phyloP scores from a whole-genome alignment of 202 grass and related monocot genomes.

The Eragrostis tef region DNA sequence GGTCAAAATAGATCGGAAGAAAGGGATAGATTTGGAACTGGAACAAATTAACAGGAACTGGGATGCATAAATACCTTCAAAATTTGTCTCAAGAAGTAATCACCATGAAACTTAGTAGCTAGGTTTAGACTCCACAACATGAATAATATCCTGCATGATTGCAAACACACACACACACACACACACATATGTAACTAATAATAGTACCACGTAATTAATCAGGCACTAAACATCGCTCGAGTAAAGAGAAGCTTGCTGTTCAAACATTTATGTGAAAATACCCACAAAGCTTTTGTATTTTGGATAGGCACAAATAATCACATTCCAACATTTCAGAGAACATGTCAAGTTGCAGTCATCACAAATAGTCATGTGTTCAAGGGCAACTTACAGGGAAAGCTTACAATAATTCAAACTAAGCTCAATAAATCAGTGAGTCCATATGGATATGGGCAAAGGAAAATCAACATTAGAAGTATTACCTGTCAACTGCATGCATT shows the following conservation, averaged over 20 bases:
- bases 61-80: constrained; percentile 57
- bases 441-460: background rate
- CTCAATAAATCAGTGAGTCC: background rate
- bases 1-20: background rate
- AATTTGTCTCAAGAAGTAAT: constrained; percentile 82
- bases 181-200: too few relatives aligned
- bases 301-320: background rate
- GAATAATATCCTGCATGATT: constrained; percentile 60
- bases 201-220: too few relatives aligned
- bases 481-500: constrained; percentile 94
- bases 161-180: too few relatives aligned
- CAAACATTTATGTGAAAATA: background rate
- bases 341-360: background rate
- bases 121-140: constrained; percentile 73
- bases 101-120: constrained; percentile 61
- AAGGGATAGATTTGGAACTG: background rate
- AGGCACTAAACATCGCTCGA: background rate
- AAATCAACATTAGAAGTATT: constrained; percentile 34
- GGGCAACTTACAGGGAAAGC: background rate
- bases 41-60: constrained; percentile 8
- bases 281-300: background rate
- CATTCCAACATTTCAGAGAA: too few relatives aligned
- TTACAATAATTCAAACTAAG: background rate
- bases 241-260: background rate
- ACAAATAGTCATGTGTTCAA: background rate